Percentiles rank a stretch among this genome's conserved stretches.
These are phyloP conservation scores for Fonsecaea pugnacius DNA, from an alignment of 2,329 filamentous ascomycete genomes.

Conservation along the genomic window DNA sequence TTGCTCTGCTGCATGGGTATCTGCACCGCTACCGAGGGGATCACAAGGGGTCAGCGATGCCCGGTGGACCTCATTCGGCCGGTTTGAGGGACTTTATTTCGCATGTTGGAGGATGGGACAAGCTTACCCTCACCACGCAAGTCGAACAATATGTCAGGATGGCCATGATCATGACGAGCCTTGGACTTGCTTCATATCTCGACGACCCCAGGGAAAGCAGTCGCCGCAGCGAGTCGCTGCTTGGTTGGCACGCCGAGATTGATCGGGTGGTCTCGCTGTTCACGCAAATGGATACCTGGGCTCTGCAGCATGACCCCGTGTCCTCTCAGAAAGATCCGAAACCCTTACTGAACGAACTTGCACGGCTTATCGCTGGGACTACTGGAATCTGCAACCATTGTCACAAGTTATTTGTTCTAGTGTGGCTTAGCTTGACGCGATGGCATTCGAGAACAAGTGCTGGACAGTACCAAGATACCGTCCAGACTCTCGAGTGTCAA, in stretches of 20 bases:
- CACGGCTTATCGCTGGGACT: neutral
- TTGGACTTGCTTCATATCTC: slow-evolving; percentile 3
- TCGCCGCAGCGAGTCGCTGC: neutral
- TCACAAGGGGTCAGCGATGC: neutral
- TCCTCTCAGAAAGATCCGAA: neutral
- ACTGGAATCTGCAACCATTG: slow-evolving; percentile 4
- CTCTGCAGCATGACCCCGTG: neutral
- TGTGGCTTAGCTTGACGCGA: slow-evolving; percentile 8
- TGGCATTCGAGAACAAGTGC: slow-evolving; percentile 3
- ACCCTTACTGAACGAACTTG: neutral
- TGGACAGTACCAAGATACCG: slow-evolving; percentile 6
- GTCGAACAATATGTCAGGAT: slow-evolving; percentile 16
- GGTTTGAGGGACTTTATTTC: slow-evolving; percentile 8
- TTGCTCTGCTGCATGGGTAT: slow-evolving; percentile 12
- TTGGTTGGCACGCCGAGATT: slow-evolving; percentile 4
- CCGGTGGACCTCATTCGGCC: slow-evolving; percentile 6
- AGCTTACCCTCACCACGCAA: neutral
- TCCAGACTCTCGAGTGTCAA: neutral
- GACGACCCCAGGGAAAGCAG: neutral
- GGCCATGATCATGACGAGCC: slow-evolving; percentile 11
- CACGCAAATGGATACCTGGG: slow-evolving; percentile 1
- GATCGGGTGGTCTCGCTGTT: neutral
- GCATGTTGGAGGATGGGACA: slow-evolving; percentile 3
- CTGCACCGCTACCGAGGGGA: neutral
- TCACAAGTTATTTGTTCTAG: slow-evolving; percentile 12